These are phyloP conservation scores for Acer campestre DNA, from an alignment of 345 rosid species.

Conservation along the genomic window DNA sequence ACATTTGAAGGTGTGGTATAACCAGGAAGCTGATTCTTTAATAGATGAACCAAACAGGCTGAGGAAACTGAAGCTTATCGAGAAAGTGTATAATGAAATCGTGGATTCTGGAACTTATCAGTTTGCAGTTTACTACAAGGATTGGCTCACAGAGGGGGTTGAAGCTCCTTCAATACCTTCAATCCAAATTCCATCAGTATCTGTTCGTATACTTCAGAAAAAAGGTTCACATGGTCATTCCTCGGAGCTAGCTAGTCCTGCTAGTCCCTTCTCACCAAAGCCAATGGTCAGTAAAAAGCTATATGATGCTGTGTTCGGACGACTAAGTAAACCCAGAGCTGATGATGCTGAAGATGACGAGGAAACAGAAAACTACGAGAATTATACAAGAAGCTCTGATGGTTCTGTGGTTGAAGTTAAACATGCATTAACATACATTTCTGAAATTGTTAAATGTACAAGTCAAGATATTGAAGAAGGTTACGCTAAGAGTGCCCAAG, in stretches of 20 bases:
- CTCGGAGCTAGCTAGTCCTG: constrained; percentile 35
- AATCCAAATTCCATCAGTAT: constrained; percentile 41
- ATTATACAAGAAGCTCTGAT: constrained; percentile 28
- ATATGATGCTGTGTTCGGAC: constrained; percentile 45
- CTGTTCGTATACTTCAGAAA: constrained; percentile 30
- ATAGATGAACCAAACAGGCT: constrained; percentile 31
- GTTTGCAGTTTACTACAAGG: constrained; percentile 66
- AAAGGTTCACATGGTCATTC: constrained; percentile 35
- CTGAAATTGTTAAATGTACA: constrained; percentile 34
- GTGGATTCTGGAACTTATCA: constrained; percentile 61
- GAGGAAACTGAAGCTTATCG: constrained; percentile 53
- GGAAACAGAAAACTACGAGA: constrained; percentile 22
- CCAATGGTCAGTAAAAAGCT: constrained; percentile 61
- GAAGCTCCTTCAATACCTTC: constrained; percentile 61
- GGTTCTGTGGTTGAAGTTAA: constrained; percentile 42
- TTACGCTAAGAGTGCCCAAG: constrained; percentile 25
- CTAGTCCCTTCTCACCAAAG: constrained; percentile 41
- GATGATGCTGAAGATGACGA: constrained; percentile 29
- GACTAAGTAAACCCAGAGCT: constrained; percentile 33
- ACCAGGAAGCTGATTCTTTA: constrained; percentile 53
- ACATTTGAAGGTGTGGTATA: constrained; percentile 58
- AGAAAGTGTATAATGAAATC: constrained; percentile 54
- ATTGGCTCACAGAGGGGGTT: constrained; percentile 60
- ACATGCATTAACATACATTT: constrained; percentile 30
- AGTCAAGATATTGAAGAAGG: constrained; percentile 29